These are phyloP conservation scores for Arabis alpina DNA, from an alignment of 345 rosid genomes.

Conservation along the genomic window DNA sequence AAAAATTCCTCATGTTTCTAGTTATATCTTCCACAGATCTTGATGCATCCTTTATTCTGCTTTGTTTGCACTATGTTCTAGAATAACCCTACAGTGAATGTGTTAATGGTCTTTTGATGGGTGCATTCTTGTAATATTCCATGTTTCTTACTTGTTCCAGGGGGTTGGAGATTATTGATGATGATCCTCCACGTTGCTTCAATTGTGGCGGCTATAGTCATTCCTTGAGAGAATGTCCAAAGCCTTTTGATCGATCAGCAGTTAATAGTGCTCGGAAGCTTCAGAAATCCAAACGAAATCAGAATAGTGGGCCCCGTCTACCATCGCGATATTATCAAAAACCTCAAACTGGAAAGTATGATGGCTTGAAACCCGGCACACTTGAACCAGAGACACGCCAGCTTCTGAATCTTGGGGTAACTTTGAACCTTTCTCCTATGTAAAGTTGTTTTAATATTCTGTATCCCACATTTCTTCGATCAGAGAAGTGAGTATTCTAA, in stretches of 20 bases:
- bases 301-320: conserved; percentile 60
- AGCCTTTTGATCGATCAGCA: conserved; percentile 82
- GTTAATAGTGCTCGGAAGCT: conserved; percentile 84
- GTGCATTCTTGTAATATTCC: conserved; percentile 20
- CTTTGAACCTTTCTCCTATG: conserved; percentile 4
- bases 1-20: not conserved
- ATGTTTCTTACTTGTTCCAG: conserved; percentile 50
- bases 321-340: conserved; percentile 77
- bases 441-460: conserved; percentile 1
- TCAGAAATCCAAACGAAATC: conserved; percentile 70
- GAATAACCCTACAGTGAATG: not conserved
- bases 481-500: not conserved
- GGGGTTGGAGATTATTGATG: conserved; percentile 69
- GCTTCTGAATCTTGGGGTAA: conserved; percentile 90
- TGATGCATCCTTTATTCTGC: conserved; percentile 6
- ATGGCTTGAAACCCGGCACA: conserved; percentile 82
- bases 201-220: conserved; percentile 94
- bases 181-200: conserved; percentile 87
- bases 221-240: conserved; percentile 82
- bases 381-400: conserved; percentile 80
- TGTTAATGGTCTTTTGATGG: not conserved
- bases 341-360: conserved; percentile 76
- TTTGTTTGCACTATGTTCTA: conserved; percentile 2
- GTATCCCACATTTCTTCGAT: not conserved
- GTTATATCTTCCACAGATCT: not conserved